phyloP scores from a whole-genome alignment of 2,329 filamentous ascomycete species.

The Fusarium sulawesiense region DNA sequence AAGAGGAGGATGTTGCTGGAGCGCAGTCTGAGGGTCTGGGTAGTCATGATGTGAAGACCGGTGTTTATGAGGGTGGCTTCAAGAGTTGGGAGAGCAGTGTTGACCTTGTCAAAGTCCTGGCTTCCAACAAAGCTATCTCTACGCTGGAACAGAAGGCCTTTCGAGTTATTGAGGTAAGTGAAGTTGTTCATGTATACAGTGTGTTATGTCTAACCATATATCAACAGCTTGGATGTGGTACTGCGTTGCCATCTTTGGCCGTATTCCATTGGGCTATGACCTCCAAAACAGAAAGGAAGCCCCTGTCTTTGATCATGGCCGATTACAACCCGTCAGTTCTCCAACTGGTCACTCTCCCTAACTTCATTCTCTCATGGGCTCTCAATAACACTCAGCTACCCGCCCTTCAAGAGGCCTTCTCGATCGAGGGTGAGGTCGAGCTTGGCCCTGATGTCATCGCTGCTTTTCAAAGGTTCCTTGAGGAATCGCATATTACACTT shows the following conservation, averaged over 20 bases:
- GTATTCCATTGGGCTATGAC: constrained; percentile 71
- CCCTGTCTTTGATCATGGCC: constrained; percentile 72
- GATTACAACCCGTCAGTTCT: constrained; percentile 86
- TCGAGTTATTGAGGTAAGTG: constrained; percentile 66
- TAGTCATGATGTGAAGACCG: constrained; percentile 80
- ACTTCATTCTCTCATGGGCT: constrained; percentile 78
- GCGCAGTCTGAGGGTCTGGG: constrained; percentile 63
- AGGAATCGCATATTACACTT: constrained; percentile 63
- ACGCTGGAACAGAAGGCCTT: constrained; percentile 51
- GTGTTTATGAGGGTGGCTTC: constrained; percentile 87
- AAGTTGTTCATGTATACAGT: background rate
- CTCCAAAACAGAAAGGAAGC: constrained; percentile 30
- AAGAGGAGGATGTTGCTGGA: constrained; percentile 63
- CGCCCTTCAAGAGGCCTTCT: constrained; percentile 59
- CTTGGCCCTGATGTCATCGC: constrained; percentile 67
- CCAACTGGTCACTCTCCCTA: constrained; percentile 81
- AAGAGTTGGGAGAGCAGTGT: constrained; percentile 91
- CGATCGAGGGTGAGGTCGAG: constrained; percentile 71
- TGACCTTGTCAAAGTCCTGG: constrained; percentile 78
- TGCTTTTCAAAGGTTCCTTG: constrained; percentile 68
- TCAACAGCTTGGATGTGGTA: constrained; percentile 78
- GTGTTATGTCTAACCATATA: constrained; percentile 29
- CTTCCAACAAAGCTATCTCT: constrained; percentile 54
- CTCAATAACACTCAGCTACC: constrained; percentile 55
- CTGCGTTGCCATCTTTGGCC: constrained; percentile 77